Percentiles rank a stretch among this genome's conserved stretches.
phyloP scores from a whole-genome alignment of 2,329 filamentous ascomycete species.

The Ascomycota sp. region DNA sequence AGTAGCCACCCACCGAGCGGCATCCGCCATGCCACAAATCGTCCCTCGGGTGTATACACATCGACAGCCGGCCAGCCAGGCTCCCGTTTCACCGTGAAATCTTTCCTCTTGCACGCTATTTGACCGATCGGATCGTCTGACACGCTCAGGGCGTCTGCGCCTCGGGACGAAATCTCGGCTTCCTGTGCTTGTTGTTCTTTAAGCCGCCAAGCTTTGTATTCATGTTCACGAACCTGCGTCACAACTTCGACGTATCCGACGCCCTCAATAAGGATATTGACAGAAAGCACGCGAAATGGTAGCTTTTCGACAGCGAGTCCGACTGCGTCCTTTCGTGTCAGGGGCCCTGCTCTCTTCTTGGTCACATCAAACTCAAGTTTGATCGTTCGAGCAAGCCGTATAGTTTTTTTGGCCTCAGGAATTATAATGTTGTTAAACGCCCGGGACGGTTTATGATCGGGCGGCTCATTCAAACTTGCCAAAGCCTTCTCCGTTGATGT shows the following conservation, averaged over 20 bases:
- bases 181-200: constrained; percentile 1
- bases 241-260: constrained; percentile 84
- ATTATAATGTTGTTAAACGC: constrained; percentile 43
- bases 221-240: constrained; percentile 51
- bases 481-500: constrained; percentile 66
- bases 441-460: constrained; percentile 21
- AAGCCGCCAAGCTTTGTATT: constrained; percentile 8
- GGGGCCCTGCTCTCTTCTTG: constrained; percentile 50
- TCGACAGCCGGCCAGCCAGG: constrained; percentile 52
- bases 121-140: constrained; percentile 5
- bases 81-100: constrained; percentile 11
- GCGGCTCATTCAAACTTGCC: constrained; percentile 43
- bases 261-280: constrained; percentile 78
- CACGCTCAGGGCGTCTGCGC: not conserved
- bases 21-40: constrained; percentile 44
- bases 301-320: constrained; percentile 45
- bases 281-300: constrained; percentile 59
- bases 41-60: constrained; percentile 70
- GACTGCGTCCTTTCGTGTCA: constrained; percentile 42
- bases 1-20: constrained; percentile 56
- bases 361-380: constrained; percentile 68
- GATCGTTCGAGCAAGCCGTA: constrained; percentile 54
- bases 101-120: constrained; percentile 3
- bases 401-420: constrained; percentile 34
- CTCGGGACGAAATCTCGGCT: not conserved